Percentiles rank a stretch among this genome's conserved stretches.
Evolutionary conservation across 768 basidiomycete species (phyloP).

Genomic region (Postia placenta): DNA sequence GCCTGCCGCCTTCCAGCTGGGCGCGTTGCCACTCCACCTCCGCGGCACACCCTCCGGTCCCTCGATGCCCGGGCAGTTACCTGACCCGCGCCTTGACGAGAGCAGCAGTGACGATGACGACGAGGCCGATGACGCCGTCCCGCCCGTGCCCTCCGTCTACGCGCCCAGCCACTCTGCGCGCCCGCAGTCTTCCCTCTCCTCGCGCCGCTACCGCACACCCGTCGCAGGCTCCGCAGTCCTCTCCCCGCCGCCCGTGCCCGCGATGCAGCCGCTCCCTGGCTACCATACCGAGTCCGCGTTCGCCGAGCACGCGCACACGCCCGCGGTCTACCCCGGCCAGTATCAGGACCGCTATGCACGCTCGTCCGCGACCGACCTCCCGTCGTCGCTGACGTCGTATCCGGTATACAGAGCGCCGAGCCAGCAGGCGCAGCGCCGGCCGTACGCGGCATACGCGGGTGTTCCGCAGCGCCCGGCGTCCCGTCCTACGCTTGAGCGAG

Average conservation of each 20-base stretch:
- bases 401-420: constrained; percentile 8
- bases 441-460: constrained; percentile 10
- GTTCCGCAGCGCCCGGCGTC: constrained; percentile 30
- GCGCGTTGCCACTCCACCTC: constrained; percentile 6
- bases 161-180: constrained; percentile 40
- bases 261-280: constrained; percentile 64
- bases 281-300: constrained; percentile 76
- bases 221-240: constrained; percentile 54
- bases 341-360: constrained; percentile 5
- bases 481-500: constrained; percentile 57
- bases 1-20: constrained; percentile 8
- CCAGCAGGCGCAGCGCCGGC: constrained; percentile 14
- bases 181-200: constrained; percentile 74
- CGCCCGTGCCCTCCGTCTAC: constrained; percentile 18
- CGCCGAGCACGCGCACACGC: constrained; percentile 31
- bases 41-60: constrained; percentile 2
- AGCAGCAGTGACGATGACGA: constrained; percentile 33
- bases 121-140: constrained; percentile 45
- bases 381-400: constrained; percentile 3
- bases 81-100: constrained; percentile 7
- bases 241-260: constrained; percentile 48
- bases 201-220: constrained; percentile 75
- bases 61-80: constrained; percentile 6
- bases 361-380: constrained; percentile 11
- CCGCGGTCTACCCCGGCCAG: constrained; percentile 27